Conservation (phyloP, 371 early-diverging fungal genomes). For the Rhizopus arrhizus region DNA sequence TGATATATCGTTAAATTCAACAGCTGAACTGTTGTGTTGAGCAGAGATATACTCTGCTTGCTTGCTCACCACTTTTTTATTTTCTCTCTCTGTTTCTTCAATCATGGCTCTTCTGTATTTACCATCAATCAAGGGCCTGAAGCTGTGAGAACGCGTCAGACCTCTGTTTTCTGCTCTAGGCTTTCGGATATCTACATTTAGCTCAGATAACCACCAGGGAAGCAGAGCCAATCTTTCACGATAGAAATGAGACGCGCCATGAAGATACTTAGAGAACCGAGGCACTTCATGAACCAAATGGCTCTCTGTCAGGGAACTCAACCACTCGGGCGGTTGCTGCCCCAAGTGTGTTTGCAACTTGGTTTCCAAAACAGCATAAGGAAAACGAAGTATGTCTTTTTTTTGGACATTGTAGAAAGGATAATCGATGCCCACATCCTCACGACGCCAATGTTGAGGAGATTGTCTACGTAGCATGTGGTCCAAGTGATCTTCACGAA, state of each 20-base stretch:
- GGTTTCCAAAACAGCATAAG: slow-evolving; percentile 97
- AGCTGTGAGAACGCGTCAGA: slow-evolving; percentile 46
- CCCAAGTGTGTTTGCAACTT: slow-evolving; percentile 94
- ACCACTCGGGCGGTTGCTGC: slow-evolving; percentile 91
- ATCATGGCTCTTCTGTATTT: slow-evolving; percentile 34
- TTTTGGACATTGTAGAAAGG: slow-evolving; percentile 86
- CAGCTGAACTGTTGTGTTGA: neutral
- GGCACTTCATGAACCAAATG: slow-evolving; percentile 96
- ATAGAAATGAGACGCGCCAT: slow-evolving; percentile 92
- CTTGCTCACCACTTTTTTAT: slow-evolving; percentile 13
- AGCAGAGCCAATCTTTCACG: slow-evolving; percentile 73
- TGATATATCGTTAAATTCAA: neutral
- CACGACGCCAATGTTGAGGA: slow-evolving; percentile 91
- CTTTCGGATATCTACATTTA: slow-evolving; percentile 88
- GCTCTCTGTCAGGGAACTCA: slow-evolving; percentile 79
- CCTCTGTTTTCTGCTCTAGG: slow-evolving; percentile 53
- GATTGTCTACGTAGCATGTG: slow-evolving; percentile 21
- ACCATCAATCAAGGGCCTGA: slow-evolving; percentile 50
- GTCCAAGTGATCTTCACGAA: slow-evolving; percentile 92
- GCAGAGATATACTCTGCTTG: neutral
- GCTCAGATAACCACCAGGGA: slow-evolving; percentile 97
- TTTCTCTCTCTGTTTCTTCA: slow-evolving; percentile 25
- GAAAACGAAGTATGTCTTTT: slow-evolving; percentile 87
- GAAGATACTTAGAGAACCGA: slow-evolving; percentile 98
- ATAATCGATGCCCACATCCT: slow-evolving; percentile 87